phyloP scores from a whole-genome alignment of 352 stramenopile species.

The Albugo candida region DNA sequence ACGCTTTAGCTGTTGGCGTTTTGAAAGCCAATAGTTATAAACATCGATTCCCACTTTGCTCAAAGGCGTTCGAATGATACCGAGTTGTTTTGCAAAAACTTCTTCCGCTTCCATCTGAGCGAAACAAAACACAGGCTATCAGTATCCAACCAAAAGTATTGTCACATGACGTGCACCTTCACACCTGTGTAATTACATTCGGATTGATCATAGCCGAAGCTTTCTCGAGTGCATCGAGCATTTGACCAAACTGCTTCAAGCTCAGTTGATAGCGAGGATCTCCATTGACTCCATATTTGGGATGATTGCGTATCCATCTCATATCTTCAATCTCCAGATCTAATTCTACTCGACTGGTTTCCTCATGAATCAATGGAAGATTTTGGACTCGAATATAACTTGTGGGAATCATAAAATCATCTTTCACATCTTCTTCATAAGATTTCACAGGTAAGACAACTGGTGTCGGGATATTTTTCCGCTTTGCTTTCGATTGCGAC shows the following conservation, averaged over 20 bases:
- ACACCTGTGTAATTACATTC: conserved; percentile 36
- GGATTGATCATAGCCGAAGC: conserved; percentile 60
- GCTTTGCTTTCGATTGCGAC: conserved; percentile 14
- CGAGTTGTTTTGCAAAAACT: conserved; percentile 41
- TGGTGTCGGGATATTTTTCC: conserved; percentile 72
- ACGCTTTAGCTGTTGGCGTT: conserved; percentile 81
- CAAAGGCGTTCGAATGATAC: conserved; percentile 44
- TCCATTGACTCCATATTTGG: conserved; percentile 62
- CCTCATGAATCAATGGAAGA: conserved; percentile 15
- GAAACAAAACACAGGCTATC: background rate
- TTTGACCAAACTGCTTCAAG: conserved; percentile 37
- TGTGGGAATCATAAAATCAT: conserved; percentile 50
- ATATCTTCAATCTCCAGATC: conserved; percentile 73
- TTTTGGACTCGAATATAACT: conserved; percentile 73
- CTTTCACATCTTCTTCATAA: conserved; percentile 45
- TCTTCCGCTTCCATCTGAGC: conserved; percentile 31
- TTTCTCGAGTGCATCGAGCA: conserved; percentile 80
- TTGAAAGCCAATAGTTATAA: conserved; percentile 93
- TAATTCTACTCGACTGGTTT: conserved; percentile 38
- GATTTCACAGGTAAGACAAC: conserved; percentile 42
- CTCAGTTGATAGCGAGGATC: conserved; percentile 65
- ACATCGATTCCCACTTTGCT: conserved; percentile 64
- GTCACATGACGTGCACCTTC: conserved; percentile 4
- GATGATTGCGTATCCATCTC: conserved; percentile 67
- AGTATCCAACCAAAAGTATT: conserved; percentile 4